phyloP scores from a whole-genome alignment of 768 basidiomycete species.

The Tricholoma furcatifolium region DNA sequence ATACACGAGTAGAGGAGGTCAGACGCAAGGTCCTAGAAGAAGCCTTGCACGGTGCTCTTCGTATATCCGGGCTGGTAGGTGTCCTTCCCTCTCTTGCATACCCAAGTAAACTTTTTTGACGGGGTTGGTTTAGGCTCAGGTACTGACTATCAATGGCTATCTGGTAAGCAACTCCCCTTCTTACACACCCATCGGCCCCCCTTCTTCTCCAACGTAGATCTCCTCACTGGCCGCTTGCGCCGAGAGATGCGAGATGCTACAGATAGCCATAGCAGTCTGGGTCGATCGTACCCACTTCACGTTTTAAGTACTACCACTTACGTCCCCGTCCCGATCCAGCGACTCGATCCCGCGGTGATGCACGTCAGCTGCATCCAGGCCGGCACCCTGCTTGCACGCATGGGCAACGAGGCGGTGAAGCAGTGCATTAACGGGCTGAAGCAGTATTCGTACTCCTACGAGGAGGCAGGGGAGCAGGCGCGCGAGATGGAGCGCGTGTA shows the following conservation, averaged over 20 bases:
- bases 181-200: no score
- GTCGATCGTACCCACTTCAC: background rate
- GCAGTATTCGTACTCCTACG: conserved; percentile 87
- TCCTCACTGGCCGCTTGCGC: conserved; percentile 7
- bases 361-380: conserved; percentile 84
- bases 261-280: no score
- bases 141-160: conserved; percentile 86
- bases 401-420: conserved; percentile 80
- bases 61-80: conserved; percentile 85
- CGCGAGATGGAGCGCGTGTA: conserved; percentile 60
- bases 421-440: conserved; percentile 84
- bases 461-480: conserved; percentile 80
- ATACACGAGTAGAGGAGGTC: conserved; percentile 54
- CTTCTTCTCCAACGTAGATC: background rate
- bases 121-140: conserved; percentile 54
- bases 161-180: conserved; percentile 42
- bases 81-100: background rate
- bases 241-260: no score
- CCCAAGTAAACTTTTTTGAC: conserved; percentile 1
- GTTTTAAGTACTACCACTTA: conserved; percentile 1
- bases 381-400: conserved; percentile 74
- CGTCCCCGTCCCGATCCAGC: conserved; percentile 33
- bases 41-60: conserved; percentile 79
- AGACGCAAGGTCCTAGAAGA: conserved; percentile 78
- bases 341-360: conserved; percentile 86